Evolutionary conservation across 2,329 filamentous ascomycete genomes (phyloP).

Genomic region (Pleomassaria siparia): DNA sequence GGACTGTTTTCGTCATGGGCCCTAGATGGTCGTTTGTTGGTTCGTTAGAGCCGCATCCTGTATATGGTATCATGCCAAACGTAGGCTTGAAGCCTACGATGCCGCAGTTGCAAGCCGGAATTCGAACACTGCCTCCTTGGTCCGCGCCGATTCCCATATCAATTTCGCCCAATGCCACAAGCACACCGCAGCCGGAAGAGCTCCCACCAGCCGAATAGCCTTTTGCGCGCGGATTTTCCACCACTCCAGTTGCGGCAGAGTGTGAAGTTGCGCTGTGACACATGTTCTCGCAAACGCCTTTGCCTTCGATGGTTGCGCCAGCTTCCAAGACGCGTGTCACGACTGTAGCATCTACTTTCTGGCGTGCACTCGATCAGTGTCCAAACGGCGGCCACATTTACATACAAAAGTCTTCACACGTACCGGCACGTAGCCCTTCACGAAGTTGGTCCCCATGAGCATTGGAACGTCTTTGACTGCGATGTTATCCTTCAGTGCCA

Average conservation of each 20-base stretch:
- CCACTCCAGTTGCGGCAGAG: constrained; percentile 43
- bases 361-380: neutral
- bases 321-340: constrained; percentile 32
- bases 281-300: constrained; percentile 37
- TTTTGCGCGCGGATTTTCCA: constrained; percentile 49
- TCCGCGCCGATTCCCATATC: constrained; percentile 54
- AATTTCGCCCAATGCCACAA: constrained; percentile 48
- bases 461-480: constrained; percentile 35
- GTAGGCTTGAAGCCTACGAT: constrained; percentile 56
- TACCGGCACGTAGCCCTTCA: constrained; percentile 24
- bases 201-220: constrained; percentile 56
- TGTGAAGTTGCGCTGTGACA: constrained; percentile 35
- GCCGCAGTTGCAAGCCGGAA: constrained; percentile 44
- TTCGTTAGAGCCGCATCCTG: constrained; percentile 52
- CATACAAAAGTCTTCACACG: too few species aligned
- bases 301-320: constrained; percentile 29
- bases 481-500: constrained; percentile 37
- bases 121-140: constrained; percentile 51
- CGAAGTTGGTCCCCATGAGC: constrained; percentile 33
- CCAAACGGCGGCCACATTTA: too few species aligned
- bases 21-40: constrained; percentile 55
- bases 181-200: constrained; percentile 50
- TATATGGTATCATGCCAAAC: constrained; percentile 56
- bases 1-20: constrained; percentile 48
- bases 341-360: constrained; percentile 31